Evolutionary conservation across 495 filamentous ascomycete species (phyloP), one percentile per base, ranked within the genome.

Genomic region (Aspergillus sclerotioniger): DNA sequence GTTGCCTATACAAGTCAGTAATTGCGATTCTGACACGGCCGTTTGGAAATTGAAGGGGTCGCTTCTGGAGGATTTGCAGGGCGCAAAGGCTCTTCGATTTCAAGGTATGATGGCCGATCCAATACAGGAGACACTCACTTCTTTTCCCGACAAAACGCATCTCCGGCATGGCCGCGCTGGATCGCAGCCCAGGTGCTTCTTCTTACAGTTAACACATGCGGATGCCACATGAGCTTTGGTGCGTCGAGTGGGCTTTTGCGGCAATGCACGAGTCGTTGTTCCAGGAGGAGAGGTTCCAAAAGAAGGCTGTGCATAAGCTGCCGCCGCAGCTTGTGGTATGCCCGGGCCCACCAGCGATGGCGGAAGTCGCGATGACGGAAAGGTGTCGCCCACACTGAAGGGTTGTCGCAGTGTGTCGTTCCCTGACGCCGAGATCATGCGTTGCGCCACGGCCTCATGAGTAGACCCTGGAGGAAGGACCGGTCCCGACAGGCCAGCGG

Each of bases 121-220:
- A 25, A 5, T 2, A 25, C 25, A 25, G 25, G 25, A 25, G 25
- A 3, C 25, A 73, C 82, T 76, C 75, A 87, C 87, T 74, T 85
- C 81, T 69, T 88, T 88, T 8, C 83, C 83, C 51, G 84, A 78
- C 43, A 82, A 70, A 19, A 86, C 78, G 71, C 85, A 88, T 68
- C 85, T 71, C 61, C 78, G 74, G 69, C 85, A 88, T 35, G 85
- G 84, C 33, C 84, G 74, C 51, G 81, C 84, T 50, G 85, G 80
- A 66, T 90, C 87, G 67, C 87, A 90, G 33, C 85, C 86, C 58
- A 98, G 77, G 82, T 98, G 94, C 57, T 95, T 96, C 73, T 87
- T 91, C 71, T 97, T 97, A 78, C 94, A 98, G 66, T 96, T 95
- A 55, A 97, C 89, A 70, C 94, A 98, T 16, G 94, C 94, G 33